Conservation (phyloP, 192 early-diverging fungal genomes). For the Rhizophagus sp. region DNA sequence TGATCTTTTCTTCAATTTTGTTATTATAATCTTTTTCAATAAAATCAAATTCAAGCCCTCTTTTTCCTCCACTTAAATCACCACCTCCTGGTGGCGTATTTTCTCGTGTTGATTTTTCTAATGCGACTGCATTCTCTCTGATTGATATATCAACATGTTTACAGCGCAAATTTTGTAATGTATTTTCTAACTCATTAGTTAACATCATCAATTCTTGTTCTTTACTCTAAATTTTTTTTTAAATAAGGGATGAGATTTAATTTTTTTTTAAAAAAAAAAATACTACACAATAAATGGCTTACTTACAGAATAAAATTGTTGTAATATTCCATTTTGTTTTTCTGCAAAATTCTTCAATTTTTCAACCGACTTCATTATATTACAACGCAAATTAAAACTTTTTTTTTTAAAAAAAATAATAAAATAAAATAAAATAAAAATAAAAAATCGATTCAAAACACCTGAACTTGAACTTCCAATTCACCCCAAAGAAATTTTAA, state of each 20-base stretch:
- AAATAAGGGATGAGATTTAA: background rate
- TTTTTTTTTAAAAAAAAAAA: background rate
- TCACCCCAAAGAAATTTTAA: constrained; percentile 28
- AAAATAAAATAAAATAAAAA: background rate
- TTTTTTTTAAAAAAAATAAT: background rate
- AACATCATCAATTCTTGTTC: constrained; percentile 26
- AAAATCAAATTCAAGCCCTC: background rate
- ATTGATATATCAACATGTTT: constrained; percentile 25
- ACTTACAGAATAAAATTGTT: constrained; percentile 25
- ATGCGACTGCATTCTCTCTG: constrained; percentile 18
- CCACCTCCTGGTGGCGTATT: constrained; percentile 1
- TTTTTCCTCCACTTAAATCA: background rate
- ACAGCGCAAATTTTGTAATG: constrained; percentile 13
- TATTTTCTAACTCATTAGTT: constrained; percentile 13
- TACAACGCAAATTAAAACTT: background rate
- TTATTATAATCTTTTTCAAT: constrained; percentile 1
- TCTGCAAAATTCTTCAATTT: constrained; percentile 13
- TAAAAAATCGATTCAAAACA: background rate
- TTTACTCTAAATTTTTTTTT: constrained; percentile 21
- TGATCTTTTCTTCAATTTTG: background rate
- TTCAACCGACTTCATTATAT: constrained; percentile 1
- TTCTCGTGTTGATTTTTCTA: background rate
- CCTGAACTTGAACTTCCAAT: constrained; percentile 26
- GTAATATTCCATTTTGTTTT: constrained; percentile 28
- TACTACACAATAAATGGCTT: background rate